phyloP scores from a whole-genome alignment of 2,329 filamentous ascomycete genomes.

The Fusarium verrucosum region DNA sequence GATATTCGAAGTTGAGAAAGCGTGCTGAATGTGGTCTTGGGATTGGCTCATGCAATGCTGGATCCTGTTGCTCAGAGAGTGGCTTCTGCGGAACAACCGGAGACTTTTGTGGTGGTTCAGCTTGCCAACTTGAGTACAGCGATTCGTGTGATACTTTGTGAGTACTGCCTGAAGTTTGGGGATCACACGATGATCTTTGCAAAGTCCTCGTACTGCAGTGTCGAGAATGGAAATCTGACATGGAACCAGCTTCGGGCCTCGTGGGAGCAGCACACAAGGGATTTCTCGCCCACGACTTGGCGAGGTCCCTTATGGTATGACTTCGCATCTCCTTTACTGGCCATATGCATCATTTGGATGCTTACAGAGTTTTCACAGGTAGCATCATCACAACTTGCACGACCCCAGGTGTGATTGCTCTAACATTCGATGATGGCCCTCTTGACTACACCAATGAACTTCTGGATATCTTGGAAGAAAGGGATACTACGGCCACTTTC shows the following conservation, averaged over 20 bases:
- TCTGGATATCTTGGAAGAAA: constrained; percentile 50
- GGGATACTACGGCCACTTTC: constrained; percentile 51
- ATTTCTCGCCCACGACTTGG: constrained; percentile 48
- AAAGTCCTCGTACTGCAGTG: neutral
- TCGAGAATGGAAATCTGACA: constrained; percentile 19
- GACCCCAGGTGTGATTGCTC: constrained; percentile 51
- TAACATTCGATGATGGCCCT: constrained; percentile 61
- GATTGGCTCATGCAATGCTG: constrained; percentile 48
- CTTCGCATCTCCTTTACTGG: neutral
- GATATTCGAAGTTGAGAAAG: constrained; percentile 28
- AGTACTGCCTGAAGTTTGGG: constrained; percentile 32
- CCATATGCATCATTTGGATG: constrained; percentile 2
- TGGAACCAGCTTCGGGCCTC: constrained; percentile 45
- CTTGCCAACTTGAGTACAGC: constrained; percentile 53
- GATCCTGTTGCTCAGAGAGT: constrained; percentile 51
- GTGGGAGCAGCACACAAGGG: constrained; percentile 46
- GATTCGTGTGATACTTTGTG: constrained; percentile 55
- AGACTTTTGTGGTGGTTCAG: constrained; percentile 51
- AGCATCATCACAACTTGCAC: constrained; percentile 50
- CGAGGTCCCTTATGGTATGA: constrained; percentile 52
- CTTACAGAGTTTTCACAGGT: constrained; percentile 42
- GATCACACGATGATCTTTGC: neutral
- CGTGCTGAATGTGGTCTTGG: constrained; percentile 49
- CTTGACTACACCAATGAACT: constrained; percentile 54
- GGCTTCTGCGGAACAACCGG: constrained; percentile 51